A percentile compares a stretch with the other conserved stretches of the same genome.
Conservation (phyloP, 2,329 filamentous ascomycete genomes). For the Sporothrix protearum region DNA sequence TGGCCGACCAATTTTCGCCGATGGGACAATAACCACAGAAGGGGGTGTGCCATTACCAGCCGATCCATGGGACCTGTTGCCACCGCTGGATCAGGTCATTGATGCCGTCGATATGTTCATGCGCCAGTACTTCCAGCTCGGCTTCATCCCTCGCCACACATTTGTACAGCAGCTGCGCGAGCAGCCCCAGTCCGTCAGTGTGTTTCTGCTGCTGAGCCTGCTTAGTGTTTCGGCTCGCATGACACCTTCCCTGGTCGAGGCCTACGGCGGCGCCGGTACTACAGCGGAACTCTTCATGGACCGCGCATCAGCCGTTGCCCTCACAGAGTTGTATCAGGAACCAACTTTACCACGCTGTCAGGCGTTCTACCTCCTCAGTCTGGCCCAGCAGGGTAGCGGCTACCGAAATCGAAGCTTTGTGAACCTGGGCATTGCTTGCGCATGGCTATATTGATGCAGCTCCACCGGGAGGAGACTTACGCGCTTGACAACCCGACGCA, state of each 20-base stretch:
- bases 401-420: conserved; percentile 53
- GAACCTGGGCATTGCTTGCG: conserved; percentile 56
- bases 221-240: conserved; percentile 56
- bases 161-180: conserved; percentile 48
- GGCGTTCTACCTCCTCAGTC: conserved; percentile 56
- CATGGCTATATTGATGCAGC: conserved; percentile 53
- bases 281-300: conserved; percentile 54
- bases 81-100: conserved; percentile 48
- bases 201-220: conserved; percentile 54
- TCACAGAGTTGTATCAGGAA: conserved; percentile 50
- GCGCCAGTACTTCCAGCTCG: conserved; percentile 55
- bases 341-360: conserved; percentile 55
- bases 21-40: not conserved
- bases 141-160: conserved; percentile 54
- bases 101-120: conserved; percentile 54
- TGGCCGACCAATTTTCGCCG: not conserved
- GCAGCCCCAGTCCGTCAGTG: conserved; percentile 48
- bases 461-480: conserved; percentile 56
- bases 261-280: conserved; percentile 49
- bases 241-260: conserved; percentile 46
- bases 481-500: conserved; percentile 41
- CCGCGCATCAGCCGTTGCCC: conserved; percentile 46
- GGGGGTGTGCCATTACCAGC: conserved; percentile 28
- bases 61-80: conserved; percentile 50
- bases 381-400: conserved; percentile 57